Evolutionary conservation across 2,329 filamentous ascomycete species (phyloP).

Genomic region (Aspergillus persii): DNA sequence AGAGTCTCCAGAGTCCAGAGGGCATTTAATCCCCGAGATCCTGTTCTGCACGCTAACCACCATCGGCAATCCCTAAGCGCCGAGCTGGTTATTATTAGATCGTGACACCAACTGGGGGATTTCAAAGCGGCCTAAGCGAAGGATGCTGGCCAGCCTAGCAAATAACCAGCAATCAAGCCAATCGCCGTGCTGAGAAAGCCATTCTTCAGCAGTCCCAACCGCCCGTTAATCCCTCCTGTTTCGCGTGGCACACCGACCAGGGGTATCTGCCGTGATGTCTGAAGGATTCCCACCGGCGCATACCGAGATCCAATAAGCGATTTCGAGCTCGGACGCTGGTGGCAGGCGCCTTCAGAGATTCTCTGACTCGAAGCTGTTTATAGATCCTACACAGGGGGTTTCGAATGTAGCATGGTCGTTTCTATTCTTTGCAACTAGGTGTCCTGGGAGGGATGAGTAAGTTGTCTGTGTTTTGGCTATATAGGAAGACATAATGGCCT

Average conservation of each 20-base stretch:
- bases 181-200: background rate
- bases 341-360: constrained; percentile 26
- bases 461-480: background rate
- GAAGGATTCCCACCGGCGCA: constrained; percentile 22
- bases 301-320: constrained; percentile 22
- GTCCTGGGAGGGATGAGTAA: background rate
- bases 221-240: constrained; percentile 23
- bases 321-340: constrained; percentile 11
- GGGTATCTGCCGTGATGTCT: constrained; percentile 2
- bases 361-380: constrained; percentile 26
- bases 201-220: constrained; percentile 14
- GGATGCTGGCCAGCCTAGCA: background rate
- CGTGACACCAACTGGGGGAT: constrained; percentile 24
- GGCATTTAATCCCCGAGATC: constrained; percentile 2
- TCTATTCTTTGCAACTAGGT: constrained; percentile 23
- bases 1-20: background rate
- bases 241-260: constrained; percentile 23
- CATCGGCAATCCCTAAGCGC: constrained; percentile 22
- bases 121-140: constrained; percentile 5
- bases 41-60: constrained; percentile 26
- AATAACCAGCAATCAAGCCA: constrained; percentile 1
- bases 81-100: constrained; percentile 15
- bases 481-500: constrained; percentile 1
- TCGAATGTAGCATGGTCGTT: constrained; percentile 19
- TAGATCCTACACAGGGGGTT: constrained; percentile 24